Base-by-base conservation (phyloP, 192 early-diverging fungal genomes). In the Backusella tarrabulga region DNA sequence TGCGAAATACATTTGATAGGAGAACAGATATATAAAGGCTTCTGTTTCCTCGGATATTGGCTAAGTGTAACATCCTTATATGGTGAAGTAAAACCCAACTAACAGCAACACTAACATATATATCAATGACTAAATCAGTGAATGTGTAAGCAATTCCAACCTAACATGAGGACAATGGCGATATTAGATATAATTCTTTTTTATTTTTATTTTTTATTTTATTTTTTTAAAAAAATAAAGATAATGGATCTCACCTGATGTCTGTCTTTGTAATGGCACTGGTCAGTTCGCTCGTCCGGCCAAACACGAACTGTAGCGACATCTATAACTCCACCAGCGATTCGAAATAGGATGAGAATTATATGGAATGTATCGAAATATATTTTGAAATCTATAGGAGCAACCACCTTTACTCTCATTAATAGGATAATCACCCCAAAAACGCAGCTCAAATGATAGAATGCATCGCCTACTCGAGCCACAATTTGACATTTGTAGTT, bases 1-100 rank as follows among this genome's bases (percentile, higher is more conserved):
- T 63, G 56, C 56, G 56, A 63, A 63, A 63, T 63, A 63, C 56
- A 11, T 63, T 63, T 63, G 56, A 23, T 29, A 63, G 11, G 56
- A 63, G 56, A 12, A 63, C 23, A 14, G 56, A 63, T 63, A 63
- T 14, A 63, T 63, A 63, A 63, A 63, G 9, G 12, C 56, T 63
- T 26, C 4, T 26, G 12, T 29, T 63, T 26, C 56, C 56, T 63
- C 56, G 19, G 11, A 63, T 63, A 29, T 63, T 63, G 21, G 56
- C 56, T 26, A 29, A 63, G 12, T 63, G 56, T 63, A 63, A 23
- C 3, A 11, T 63, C 29, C 26, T 63, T 23, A 63, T 63, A 29
- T 63, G 56, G 26, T 63, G 56, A 26, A 63, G 26, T n/a, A 63
- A 29, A 63, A 63, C 23, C 9, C 26, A 63, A 29, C 56, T 63